phyloP scores from a whole-genome alignment of 2,329 filamentous ascomycete genomes.

The Phoma sp. region DNA sequence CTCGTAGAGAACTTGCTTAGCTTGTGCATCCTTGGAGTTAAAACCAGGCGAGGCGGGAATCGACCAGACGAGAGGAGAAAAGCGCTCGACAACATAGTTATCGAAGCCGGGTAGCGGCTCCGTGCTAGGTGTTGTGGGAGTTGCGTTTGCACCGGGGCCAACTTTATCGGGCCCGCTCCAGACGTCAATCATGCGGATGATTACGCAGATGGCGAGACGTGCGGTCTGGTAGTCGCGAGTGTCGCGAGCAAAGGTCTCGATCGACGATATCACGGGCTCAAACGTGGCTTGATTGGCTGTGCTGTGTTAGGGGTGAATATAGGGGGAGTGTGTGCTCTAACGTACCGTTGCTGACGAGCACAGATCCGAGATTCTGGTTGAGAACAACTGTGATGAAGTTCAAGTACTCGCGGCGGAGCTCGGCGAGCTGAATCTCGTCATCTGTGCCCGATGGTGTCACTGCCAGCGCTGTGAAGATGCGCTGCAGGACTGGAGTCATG shows the following conservation, averaged over 20 bases:
- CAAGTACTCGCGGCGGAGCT: constrained; percentile 92
- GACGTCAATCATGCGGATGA: constrained; percentile 81
- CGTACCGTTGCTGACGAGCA: constrained; percentile 81
- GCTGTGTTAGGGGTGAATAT: constrained; percentile 14
- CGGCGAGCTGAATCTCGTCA: constrained; percentile 92
- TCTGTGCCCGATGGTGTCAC: constrained; percentile 90
- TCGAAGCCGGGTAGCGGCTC: constrained; percentile 83
- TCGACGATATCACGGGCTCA: constrained; percentile 83
- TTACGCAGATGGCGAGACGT: constrained; percentile 80
- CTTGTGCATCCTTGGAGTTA: constrained; percentile 85
- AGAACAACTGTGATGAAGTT: constrained; percentile 91
- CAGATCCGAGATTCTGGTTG: constrained; percentile 85
- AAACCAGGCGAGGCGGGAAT: constrained; percentile 81
- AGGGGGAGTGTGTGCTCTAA: not conserved
- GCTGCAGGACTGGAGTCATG: constrained; percentile 85
- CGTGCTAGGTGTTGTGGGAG: constrained; percentile 59
- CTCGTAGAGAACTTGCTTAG: constrained; percentile 85
- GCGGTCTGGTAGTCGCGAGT: constrained; percentile 71
- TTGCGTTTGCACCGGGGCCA: constrained; percentile 38
- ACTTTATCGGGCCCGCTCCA: constrained; percentile 86
- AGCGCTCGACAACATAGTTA: constrained; percentile 84
- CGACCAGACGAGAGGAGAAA: constrained; percentile 90
- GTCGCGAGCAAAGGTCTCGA: constrained; percentile 84
- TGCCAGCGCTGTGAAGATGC: constrained; percentile 84
- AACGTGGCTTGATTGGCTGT: constrained; percentile 86